A percentile compares a stretch with the other conserved stretches of the same genome.
phyloP scores from a whole-genome alignment of 345 rosid species.

The Pistacia integerrima region DNA sequence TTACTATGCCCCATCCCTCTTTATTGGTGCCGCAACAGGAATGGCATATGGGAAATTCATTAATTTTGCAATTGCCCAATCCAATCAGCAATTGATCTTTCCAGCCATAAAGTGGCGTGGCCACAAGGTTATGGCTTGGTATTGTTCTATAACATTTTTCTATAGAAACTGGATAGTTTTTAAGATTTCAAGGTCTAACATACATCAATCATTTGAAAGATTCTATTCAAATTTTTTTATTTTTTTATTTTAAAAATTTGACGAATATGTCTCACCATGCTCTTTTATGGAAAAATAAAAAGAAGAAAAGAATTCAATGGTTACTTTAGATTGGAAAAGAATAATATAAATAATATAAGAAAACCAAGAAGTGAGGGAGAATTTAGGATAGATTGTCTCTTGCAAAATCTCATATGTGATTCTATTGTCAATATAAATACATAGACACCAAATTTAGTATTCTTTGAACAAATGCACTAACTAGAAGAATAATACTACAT shows the following conservation, averaged over 20 bases:
- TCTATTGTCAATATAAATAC: not conserved
- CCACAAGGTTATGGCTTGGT: slow-evolving; percentile 99
- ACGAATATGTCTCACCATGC: too few species aligned
- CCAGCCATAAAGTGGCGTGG: slow-evolving; percentile 76
- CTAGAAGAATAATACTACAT: too few species aligned
- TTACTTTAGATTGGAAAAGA: too few species aligned
- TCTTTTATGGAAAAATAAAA: too few species aligned
- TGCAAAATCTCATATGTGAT: not conserved
- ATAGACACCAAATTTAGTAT: too few species aligned
- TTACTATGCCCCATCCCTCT: slow-evolving; percentile 91
- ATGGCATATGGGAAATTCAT: slow-evolving; percentile 91
- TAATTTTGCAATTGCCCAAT: slow-evolving; percentile 58
- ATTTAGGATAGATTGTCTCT: too few species aligned
- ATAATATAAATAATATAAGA: too few species aligned
- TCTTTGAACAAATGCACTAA: not conserved
- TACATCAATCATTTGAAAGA: slow-evolving; percentile 3
- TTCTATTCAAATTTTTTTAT: too few species aligned
- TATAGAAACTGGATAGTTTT: not conserved
- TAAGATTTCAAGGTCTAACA: not conserved
- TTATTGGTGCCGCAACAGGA: slow-evolving; percentile 96
- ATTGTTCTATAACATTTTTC: slow-evolving; percentile 27
- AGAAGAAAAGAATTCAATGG: too few species aligned
- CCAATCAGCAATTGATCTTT: slow-evolving; percentile 50
- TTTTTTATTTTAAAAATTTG: too few species aligned
- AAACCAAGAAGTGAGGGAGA: too few species aligned